Evolutionary conservation across 768 basidiomycete genomes (phyloP), one percentile per base, ranked within the genome.

Genomic region (Dacryopinax primogenitus): DNA sequence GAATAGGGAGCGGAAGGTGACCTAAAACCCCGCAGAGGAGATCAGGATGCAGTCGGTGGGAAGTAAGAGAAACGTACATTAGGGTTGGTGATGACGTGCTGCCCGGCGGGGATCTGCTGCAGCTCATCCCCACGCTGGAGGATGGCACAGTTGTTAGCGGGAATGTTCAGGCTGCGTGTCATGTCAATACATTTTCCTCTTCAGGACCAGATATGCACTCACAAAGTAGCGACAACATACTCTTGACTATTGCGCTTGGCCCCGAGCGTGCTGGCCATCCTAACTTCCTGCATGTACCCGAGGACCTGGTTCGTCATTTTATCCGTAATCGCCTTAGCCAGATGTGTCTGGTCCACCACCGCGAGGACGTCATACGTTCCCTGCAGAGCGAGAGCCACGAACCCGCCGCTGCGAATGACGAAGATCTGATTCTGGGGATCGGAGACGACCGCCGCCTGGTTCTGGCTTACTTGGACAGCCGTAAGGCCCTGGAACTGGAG

Each of bases 401-500:
- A 71, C 26, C 71, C 71, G 23, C 71, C 66, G 33, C 70, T 72
- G 47, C 69, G 88, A 69, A 91, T 78, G 18, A 92, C 86, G 71
- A 92, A 90, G 28, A 90, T 82, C 35, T 83, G 84, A 67, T 90
- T 90, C 66, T 71, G 68, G 2, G 72, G 72, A 68, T 72, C 72
- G 65, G 35, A 51, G 16, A 70, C 62, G 33, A 70, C 70, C 32
- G 70, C 70, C 3, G 68, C 65, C 62, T 66, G 84, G 71, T 92
- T 92, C 77, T 91, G 90, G 0, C 87, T 87, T 23, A 91, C 90
- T 71, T 92, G 90, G 0, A 92, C 88, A n/a, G 88, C 80, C 0
- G 86, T 89, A 66, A 92, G 76, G 62, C 90, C 90, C 62, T 84
- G 80, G 73, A 90, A 90, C 68, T 86, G 83, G 58, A 91, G 85